phyloP scores from a whole-genome alignment of 441 rosid genomes.

The Adansonia gregorii region DNA sequence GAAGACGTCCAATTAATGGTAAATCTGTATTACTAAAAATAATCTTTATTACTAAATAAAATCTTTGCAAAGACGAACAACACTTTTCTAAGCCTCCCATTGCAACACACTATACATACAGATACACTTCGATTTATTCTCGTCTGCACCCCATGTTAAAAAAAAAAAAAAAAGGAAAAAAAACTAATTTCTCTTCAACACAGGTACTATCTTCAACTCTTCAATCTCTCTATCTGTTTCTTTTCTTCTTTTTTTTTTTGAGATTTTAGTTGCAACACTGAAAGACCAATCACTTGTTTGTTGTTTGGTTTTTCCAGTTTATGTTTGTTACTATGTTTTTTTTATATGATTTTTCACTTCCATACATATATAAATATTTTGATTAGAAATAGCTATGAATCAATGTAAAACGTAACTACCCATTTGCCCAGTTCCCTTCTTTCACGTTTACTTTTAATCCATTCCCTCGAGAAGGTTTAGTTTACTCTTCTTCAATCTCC shows the following conservation, averaged over 20 bases:
- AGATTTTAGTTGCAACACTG: slow-evolving; percentile 12
- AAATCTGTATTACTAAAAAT: no score
- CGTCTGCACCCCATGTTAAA: slow-evolving; percentile 22
- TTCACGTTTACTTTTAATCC: slow-evolving; percentile 37
- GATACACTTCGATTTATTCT: slow-evolving; percentile 25
- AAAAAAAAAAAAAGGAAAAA: slow-evolving; percentile 28
- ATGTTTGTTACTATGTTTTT: slow-evolving; percentile 20
- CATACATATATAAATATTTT: not conserved
- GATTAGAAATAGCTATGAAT: slow-evolving; percentile 36
- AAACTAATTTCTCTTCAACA: slow-evolving; percentile 32
- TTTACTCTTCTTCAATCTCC: slow-evolving; percentile 28
- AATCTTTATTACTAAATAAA: no score
- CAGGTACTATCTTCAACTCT: slow-evolving; percentile 28
- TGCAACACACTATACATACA: not conserved
- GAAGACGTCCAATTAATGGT: no score
- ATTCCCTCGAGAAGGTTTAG: slow-evolving; percentile 21
- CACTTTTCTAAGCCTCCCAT: slow-evolving; percentile 25
- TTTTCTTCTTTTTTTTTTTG: slow-evolving; percentile 27
- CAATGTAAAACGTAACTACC: slow-evolving; percentile 40
- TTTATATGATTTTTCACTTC: slow-evolving; percentile 26
- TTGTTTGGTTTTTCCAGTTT: not conserved
- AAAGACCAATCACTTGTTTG: not conserved
- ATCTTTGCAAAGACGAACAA: slow-evolving; percentile 24
- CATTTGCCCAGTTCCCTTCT: slow-evolving; percentile 40
- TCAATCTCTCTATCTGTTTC: slow-evolving; percentile 29